Evolutionary conservation across 2,329 filamentous ascomycete species (phyloP).

Genomic region (Nannizziopsis barbatae): DNA sequence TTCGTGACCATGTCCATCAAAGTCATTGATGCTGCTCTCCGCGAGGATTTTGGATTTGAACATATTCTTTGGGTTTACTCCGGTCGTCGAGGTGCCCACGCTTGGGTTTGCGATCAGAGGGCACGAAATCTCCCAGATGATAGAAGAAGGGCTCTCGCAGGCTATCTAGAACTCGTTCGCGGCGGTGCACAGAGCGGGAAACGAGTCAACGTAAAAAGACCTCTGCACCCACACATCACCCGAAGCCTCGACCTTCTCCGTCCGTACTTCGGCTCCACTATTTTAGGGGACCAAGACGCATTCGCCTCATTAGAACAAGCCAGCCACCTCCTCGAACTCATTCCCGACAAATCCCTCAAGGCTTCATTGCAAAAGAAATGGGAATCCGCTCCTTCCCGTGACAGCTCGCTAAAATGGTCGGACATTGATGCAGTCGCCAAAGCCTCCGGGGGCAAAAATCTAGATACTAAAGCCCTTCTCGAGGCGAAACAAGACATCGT

Average conservation of each 20-base stretch:
- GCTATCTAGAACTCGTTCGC: slow-evolving; percentile 81
- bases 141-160: slow-evolving; percentile 71
- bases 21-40: slow-evolving; percentile 72
- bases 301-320: slow-evolving; percentile 61
- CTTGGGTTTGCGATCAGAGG: slow-evolving; percentile 90
- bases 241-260: slow-evolving; percentile 79
- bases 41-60: slow-evolving; percentile 91
- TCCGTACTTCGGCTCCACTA: slow-evolving; percentile 69
- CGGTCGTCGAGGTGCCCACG: slow-evolving; percentile 88
- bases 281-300: slow-evolving; percentile 76
- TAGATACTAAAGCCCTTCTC: slow-evolving; percentile 62
- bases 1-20: slow-evolving; percentile 98
- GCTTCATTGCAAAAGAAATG: slow-evolving; percentile 80
- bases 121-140: slow-evolving; percentile 76
- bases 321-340: slow-evolving; percentile 67
- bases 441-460: slow-evolving; percentile 54
- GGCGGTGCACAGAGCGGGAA: slow-evolving; percentile 79
- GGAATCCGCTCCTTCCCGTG: slow-evolving; percentile 67
- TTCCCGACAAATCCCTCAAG: slow-evolving; percentile 68
- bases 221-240: slow-evolving; percentile 77
- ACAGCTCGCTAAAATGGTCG: slow-evolving; percentile 75
- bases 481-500: slow-evolving; percentile 94
- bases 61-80: slow-evolving; percentile 99
- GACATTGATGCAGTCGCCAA: slow-evolving; percentile 84
- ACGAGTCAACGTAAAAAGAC: slow-evolving; percentile 70